These are phyloP conservation scores for Ramalina intermedia DNA, from an alignment of 495 filamentous ascomycete genomes.

Conservation along the genomic window DNA sequence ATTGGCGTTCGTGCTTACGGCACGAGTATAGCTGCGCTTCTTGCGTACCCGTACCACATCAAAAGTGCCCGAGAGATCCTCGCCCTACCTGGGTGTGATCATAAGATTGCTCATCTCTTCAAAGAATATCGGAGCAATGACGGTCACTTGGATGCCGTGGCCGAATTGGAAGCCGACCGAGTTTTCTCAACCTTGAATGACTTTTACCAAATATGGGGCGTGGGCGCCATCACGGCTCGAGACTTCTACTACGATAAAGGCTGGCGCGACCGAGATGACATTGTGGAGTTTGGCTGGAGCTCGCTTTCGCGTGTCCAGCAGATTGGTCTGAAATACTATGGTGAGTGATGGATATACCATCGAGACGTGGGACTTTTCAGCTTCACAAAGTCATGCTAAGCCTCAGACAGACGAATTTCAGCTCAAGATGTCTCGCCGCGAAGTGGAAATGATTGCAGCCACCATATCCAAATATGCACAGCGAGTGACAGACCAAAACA, in stretches of 20 bases:
- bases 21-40: conserved; percentile 66
- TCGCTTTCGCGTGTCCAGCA: conserved; percentile 65
- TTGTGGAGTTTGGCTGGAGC: conserved; percentile 73
- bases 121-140: conserved; percentile 52
- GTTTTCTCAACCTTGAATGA: conserved; percentile 44
- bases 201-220: conserved; percentile 80
- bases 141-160: conserved; percentile 45
- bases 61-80: conserved; percentile 44
- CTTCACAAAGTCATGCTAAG: too few species aligned
- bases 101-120: conserved; percentile 67
- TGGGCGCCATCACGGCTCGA: conserved; percentile 67
- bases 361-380: conserved; percentile 16
- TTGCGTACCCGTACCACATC: conserved; percentile 63
- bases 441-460: conserved; percentile 55
- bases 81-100: conserved; percentile 64
- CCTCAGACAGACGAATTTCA: conserved; percentile 42
- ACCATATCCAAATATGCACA: conserved; percentile 50
- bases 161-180: conserved; percentile 48
- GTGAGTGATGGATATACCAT: too few species aligned
- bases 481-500: conserved; percentile 29
- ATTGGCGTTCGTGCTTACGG: conserved; percentile 82
- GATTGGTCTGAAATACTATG: conserved; percentile 91
- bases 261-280: conserved; percentile 69
- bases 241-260: conserved; percentile 68
- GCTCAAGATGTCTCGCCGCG: conserved; percentile 50